Evolutionary conservation across 163 green algal species (phyloP).

Genomic region (Coccomyxa subellipsoidea): DNA sequence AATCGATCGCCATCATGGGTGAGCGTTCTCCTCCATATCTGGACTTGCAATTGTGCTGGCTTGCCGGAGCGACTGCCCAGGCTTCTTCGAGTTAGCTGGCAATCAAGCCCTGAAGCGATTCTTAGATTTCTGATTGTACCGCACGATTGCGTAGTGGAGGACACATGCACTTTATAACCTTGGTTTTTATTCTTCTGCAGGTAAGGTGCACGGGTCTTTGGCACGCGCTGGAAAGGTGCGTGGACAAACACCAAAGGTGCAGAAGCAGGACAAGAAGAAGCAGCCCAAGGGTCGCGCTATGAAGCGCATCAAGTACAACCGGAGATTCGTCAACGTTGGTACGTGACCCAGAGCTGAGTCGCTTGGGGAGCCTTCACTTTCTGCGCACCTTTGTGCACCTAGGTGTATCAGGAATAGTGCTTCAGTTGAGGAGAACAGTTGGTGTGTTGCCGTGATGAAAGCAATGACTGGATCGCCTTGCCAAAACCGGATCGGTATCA

Average conservation of each 20-base stretch:
- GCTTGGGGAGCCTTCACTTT: neutral
- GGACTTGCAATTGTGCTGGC: too few relatives aligned
- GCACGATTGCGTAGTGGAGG: too few relatives aligned
- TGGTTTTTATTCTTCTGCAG: slow-evolving; percentile 49
- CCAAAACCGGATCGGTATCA: too few relatives aligned
- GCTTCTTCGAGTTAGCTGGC: too few relatives aligned
- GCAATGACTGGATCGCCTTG: too few relatives aligned
- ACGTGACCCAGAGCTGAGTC: too few relatives aligned
- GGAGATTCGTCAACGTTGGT: slow-evolving; percentile 98
- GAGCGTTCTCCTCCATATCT: neutral
- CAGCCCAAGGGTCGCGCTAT: slow-evolving; percentile 85
- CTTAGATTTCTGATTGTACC: too few relatives aligned
- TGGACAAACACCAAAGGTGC: slow-evolving; percentile 97
- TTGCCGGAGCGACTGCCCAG: too few relatives aligned
- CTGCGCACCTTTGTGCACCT: neutral
- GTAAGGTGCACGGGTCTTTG: slow-evolving; percentile 99
- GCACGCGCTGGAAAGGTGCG: slow-evolving; percentile 99
- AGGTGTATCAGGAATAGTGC: neutral
- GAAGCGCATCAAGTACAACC: slow-evolving; percentile 98
- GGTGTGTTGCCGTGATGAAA: too few relatives aligned
- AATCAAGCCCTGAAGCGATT: too few relatives aligned
- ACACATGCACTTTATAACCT: too few relatives aligned
- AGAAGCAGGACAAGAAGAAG: slow-evolving; percentile 99
- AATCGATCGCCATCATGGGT: neutral
- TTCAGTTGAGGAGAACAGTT: too few relatives aligned